These are phyloP conservation scores for Boechera retrofracta DNA, from an alignment of 345 rosid genomes.

Conservation along the genomic window DNA sequence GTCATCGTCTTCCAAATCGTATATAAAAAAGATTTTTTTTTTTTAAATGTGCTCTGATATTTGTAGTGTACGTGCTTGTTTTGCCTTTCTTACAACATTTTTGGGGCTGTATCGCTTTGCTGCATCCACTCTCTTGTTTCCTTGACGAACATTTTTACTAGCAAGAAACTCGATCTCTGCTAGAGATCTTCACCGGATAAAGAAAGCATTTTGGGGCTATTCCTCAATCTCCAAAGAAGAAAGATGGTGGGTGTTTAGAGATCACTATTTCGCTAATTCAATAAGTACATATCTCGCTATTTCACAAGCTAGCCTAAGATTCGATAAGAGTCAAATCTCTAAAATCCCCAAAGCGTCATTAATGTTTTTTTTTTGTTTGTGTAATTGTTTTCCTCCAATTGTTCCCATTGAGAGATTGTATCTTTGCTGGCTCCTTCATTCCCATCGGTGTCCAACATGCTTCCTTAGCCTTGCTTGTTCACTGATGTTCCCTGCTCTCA, in stretches of 20 bases:
- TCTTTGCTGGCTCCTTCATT: neutral
- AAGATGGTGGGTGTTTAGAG: neutral
- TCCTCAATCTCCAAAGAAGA: neutral
- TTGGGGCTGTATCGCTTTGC: too few species aligned
- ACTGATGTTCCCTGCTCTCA: slow-evolving; percentile 5
- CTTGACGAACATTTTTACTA: too few species aligned
- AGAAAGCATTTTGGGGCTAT: neutral
- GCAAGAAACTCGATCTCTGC: too few species aligned
- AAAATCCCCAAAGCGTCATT: neutral
- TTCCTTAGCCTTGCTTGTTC: slow-evolving; percentile 4
- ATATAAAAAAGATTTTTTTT: too few species aligned
- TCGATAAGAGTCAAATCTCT: neutral
- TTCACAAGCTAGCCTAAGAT: neutral
- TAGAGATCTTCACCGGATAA: too few species aligned
- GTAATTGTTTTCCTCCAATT: neutral
- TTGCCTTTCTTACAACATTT: too few species aligned
- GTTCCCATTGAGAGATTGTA: neutral
- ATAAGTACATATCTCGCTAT: neutral
- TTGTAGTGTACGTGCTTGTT: too few species aligned
- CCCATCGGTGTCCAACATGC: slow-evolving; percentile 13
- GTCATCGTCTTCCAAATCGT: too few species aligned
- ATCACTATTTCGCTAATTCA: neutral
- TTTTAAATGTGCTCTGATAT: too few species aligned
- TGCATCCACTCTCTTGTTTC: too few species aligned
- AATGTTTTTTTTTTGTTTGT: neutral